Base-by-base conservation (phyloP, 495 filamentous ascomycete genomes). In the Talaromyces proteolyticus region DNA sequence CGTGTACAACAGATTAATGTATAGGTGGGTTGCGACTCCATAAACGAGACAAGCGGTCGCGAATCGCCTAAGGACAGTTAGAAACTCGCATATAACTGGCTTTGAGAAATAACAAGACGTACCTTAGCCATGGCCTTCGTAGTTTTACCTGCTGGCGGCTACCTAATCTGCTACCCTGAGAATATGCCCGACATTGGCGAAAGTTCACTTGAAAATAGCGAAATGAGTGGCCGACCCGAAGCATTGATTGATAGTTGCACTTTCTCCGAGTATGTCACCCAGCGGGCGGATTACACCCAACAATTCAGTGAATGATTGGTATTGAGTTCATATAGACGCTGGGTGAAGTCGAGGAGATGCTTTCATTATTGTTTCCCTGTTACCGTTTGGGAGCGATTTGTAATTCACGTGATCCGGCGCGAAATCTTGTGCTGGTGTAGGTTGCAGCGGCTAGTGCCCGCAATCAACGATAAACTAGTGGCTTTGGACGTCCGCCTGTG, bases 81-180 rank as follows among this genome's bases (percentile, higher is more conserved):
- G 4, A n/a, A 21, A 26, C 29, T 34, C 3, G 21, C 18, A 2
- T 42, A 61, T 4, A 64, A 53, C 38, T 42, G 46, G 11, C 12
- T 4, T 4, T 12, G 8, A 34, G 10, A 37, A 42, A 11, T 2
- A 49, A 19, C n/a, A 19, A 19, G 42, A 25, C 62, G 48, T 42
- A 73, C 70, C 63, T 64, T 20, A 71, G 49, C 70, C 68, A 67
- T 24, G 65, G 70, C 54, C 64, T 63, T 48, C 59, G 62, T 47
- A 73, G 61, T 42, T 57, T 65, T 52, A 72, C 67, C 59, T 62
- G 63, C 16, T 60, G 66, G n/a, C 68, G 46, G 29, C 62, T 63
- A 46, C 49, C 36, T 40, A 47, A n/a, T 38, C 52, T 42, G 47
- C 51, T 47, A 42, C 29, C 22, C 49, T 41, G 48, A 51, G 57